These are phyloP conservation scores for Lactifluus rugatus DNA, from an alignment of 768 basidiomycete genomes.

Conservation along the genomic window DNA sequence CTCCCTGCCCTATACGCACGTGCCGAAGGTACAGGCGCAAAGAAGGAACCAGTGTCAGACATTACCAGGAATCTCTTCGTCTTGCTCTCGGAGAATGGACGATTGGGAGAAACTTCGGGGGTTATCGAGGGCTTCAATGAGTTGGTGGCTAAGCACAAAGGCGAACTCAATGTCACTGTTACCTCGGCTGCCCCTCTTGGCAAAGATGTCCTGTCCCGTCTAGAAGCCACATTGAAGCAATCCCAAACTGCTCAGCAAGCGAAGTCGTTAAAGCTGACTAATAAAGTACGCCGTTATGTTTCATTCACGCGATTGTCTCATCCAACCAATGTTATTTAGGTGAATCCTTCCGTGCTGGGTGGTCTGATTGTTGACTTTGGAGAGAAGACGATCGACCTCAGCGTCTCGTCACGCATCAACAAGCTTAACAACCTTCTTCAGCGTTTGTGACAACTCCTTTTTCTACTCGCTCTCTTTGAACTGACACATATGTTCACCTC, in stretches of 20 bases:
- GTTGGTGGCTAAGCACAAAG: constrained; percentile 80
- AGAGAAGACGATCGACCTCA: constrained; percentile 96
- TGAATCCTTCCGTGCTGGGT: constrained; percentile 86
- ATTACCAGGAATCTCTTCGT: constrained; percentile 87
- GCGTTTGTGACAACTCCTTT: constrained; percentile 40
- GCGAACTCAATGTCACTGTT: constrained; percentile 87
- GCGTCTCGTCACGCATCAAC: constrained; percentile 86
- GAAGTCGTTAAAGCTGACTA: constrained; percentile 80
- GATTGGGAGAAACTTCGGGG: constrained; percentile 72
- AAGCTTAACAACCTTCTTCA: constrained; percentile 86
- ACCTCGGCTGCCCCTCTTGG: constrained; percentile 79
- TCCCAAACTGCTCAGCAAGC: constrained; percentile 79
- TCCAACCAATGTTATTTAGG: constrained; percentile 35
- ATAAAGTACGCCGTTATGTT: constrained; percentile 55
- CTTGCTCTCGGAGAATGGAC: constrained; percentile 88
- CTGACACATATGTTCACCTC: background rate
- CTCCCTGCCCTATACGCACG: constrained; percentile 59
- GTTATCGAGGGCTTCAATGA: constrained; percentile 90
- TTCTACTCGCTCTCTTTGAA: background rate
- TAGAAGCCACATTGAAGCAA: constrained; percentile 81
- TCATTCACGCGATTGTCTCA: background rate
- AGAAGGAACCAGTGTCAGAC: constrained; percentile 72
- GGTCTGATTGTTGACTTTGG: constrained; percentile 95
- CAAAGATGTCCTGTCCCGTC: constrained; percentile 60
- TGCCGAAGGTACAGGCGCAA: constrained; percentile 48